Evolutionary conservation across 805 yeast genomes (phyloP).

Genomic region (Diddensiella caesifluorescens): DNA sequence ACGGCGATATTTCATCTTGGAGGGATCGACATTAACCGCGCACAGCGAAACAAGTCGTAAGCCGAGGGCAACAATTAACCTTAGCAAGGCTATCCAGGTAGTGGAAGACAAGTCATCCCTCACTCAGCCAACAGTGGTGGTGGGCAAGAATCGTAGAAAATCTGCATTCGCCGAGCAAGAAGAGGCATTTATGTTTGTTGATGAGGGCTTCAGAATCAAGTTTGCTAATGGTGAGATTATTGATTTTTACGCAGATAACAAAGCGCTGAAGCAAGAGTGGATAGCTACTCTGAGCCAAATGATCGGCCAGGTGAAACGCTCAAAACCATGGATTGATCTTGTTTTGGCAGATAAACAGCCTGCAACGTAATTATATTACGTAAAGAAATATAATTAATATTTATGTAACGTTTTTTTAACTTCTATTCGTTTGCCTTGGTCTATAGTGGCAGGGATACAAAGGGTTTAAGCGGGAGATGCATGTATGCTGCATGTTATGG

Average conservation of each 20-base stretch:
- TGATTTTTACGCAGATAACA: slow-evolving; percentile 78
- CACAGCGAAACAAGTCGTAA: slow-evolving; percentile 66
- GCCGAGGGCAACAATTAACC: slow-evolving; percentile 61
- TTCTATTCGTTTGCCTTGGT: too few species aligned
- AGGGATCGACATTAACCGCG: slow-evolving; percentile 68
- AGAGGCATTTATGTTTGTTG: slow-evolving; percentile 28
- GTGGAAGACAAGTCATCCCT: slow-evolving; percentile 38
- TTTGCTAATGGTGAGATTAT: slow-evolving; percentile 79
- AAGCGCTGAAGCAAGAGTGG: slow-evolving; percentile 61
- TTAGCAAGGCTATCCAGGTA: slow-evolving; percentile 58
- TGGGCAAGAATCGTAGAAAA: slow-evolving; percentile 25
- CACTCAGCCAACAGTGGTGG: slow-evolving; percentile 28
- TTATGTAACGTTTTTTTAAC: neutral
- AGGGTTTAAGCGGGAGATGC: too few species aligned
- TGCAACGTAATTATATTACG: neutral
- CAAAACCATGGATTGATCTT: slow-evolving; percentile 21
- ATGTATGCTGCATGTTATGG: too few species aligned
- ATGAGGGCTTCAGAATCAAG: slow-evolving; percentile 67
- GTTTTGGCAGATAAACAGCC: slow-evolving; percentile 11
- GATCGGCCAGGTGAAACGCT: slow-evolving; percentile 6
- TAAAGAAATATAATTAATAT: neutral
- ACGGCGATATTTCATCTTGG: slow-evolving; percentile 67
- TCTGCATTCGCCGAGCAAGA: slow-evolving; percentile 54
- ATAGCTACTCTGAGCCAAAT: slow-evolving; percentile 38
- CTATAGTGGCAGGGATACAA: too few species aligned